These are phyloP conservation scores for Botryobasidium botryosum DNA, from an alignment of 768 basidiomycete genomes.

Conservation along the genomic window DNA sequence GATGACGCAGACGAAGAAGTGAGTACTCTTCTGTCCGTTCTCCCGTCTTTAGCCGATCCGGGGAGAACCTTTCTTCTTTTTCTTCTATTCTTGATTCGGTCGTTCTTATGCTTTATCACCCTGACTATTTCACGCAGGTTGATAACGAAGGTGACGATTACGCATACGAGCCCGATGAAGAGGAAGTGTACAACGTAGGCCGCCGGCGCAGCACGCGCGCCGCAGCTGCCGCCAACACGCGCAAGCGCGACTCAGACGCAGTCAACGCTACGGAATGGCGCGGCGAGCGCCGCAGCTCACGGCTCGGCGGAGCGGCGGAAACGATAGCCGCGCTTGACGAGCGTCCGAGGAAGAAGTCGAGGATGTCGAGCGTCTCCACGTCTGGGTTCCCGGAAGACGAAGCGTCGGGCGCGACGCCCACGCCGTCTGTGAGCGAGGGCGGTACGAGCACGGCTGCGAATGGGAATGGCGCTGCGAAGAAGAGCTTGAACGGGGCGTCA, in stretches of 20 bases:
- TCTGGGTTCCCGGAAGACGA: constrained; percentile 12
- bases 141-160: constrained; percentile 10
- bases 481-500: background rate
- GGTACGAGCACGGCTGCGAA: constrained; percentile 18
- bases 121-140: background rate
- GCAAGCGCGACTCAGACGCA: background rate
- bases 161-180: constrained; percentile 1
- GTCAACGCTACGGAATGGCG: constrained; percentile 5
- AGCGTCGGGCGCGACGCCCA: constrained; percentile 8
- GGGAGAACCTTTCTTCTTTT: constrained; percentile 19
- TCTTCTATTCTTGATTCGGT: constrained; percentile 3
- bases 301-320: constrained; percentile 5
- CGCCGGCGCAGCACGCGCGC: constrained; percentile 1
- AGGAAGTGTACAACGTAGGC: background rate
- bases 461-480: constrained; percentile 47
- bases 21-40: constrained; percentile 18
- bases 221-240: background rate
- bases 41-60: background rate
- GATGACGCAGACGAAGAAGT: constrained; percentile 49
- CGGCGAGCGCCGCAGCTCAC: constrained; percentile 10
- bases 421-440: constrained; percentile 18
- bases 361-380: constrained; percentile 20
- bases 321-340: constrained; percentile 8
- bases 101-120: background rate
- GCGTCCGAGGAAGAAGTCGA: constrained; percentile 19